Evolutionary conservation across 1,284 basidiomycete species (phyloP).

Genomic region (Leccinum fuscescens): DNA sequence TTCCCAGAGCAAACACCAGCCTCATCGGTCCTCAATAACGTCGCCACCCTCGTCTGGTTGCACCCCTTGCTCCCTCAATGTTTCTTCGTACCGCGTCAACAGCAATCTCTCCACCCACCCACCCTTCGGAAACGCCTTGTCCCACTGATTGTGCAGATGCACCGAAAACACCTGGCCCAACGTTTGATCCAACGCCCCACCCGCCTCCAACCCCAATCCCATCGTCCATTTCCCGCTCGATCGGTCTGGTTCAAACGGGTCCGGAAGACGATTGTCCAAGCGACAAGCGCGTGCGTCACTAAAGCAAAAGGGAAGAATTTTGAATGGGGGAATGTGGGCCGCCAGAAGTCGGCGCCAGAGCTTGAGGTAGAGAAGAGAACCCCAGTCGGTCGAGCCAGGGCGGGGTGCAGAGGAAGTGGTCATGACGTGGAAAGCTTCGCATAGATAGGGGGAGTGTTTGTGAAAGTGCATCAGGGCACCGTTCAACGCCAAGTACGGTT

Average conservation of each 20-base stretch:
- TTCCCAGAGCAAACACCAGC: neutral
- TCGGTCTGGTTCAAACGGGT: constrained; percentile 63
- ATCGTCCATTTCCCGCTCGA: constrained; percentile 52
- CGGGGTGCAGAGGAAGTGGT: constrained; percentile 67
- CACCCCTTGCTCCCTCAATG: constrained; percentile 21
- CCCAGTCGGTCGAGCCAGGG: constrained; percentile 87
- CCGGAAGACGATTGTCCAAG: constrained; percentile 87
- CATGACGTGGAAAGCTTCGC: constrained; percentile 93
- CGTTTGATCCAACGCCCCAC: constrained; percentile 64
- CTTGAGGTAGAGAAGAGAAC: constrained; percentile 83
- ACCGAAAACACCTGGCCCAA: constrained; percentile 77
- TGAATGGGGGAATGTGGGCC: constrained; percentile 75
- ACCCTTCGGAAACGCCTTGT: constrained; percentile 70
- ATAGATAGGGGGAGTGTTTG: constrained; percentile 87
- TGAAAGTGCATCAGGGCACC: constrained; percentile 92
- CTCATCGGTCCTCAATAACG: neutral
- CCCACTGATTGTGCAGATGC: constrained; percentile 94
- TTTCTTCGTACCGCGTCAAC: constrained; percentile 59
- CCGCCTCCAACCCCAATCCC: constrained; percentile 57
- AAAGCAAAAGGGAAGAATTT: constrained; percentile 91
- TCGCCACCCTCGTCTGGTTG: neutral
- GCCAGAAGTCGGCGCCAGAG: constrained; percentile 84
- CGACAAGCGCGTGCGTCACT: constrained; percentile 86
- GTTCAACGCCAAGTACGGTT: constrained; percentile 84
- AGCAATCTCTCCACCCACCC: constrained; percentile 83